phyloP scores from a whole-genome alignment of 768 basidiomycete genomes.

The Xerocomus brunneocitrinus region DNA sequence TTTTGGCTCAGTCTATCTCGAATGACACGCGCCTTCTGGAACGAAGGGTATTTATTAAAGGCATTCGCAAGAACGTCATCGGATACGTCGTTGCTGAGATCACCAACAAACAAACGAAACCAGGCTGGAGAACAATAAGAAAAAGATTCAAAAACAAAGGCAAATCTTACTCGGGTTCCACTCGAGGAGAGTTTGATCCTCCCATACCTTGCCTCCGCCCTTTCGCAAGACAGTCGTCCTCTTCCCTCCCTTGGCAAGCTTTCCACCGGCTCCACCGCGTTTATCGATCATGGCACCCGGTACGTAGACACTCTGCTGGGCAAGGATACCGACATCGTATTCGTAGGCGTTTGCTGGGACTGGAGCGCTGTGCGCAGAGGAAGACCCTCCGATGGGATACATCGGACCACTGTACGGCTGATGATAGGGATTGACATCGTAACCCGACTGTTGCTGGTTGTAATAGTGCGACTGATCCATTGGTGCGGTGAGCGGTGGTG shows the following conservation, averaged over 20 bases:
- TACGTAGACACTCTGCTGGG: conserved; percentile 89
- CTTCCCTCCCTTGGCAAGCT: conserved; percentile 86
- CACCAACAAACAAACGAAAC: conserved; percentile 97
- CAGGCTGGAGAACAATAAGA: conserved; percentile 53
- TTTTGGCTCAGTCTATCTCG: conserved; percentile 92
- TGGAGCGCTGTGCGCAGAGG: conserved; percentile 67
- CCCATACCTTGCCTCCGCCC: conserved; percentile 96
- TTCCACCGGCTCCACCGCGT: conserved; percentile 79
- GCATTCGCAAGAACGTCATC: conserved; percentile 92
- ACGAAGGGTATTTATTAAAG: conserved; percentile 90
- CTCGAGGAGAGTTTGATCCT: conserved; percentile 93
- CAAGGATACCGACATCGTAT: conserved; percentile 86
- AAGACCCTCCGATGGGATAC: conserved; percentile 59
- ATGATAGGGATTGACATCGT: conserved; percentile 76
- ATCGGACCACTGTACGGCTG: conserved; percentile 76
- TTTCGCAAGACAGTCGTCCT: conserved; percentile 91
- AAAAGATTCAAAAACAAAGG: neutral
- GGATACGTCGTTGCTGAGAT: conserved; percentile 96
- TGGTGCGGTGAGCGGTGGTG: neutral
- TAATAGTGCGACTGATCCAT: conserved; percentile 40
- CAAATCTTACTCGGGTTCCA: conserved; percentile 87
- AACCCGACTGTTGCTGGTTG: conserved; percentile 47
- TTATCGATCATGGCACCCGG: conserved; percentile 90
- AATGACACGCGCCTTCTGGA: conserved; percentile 93
- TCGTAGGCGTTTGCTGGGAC: conserved; percentile 90